Conservation (phyloP, 1,284 basidiomycete genomes). For the Cutaneotrichosporon mucoides region DNA sequence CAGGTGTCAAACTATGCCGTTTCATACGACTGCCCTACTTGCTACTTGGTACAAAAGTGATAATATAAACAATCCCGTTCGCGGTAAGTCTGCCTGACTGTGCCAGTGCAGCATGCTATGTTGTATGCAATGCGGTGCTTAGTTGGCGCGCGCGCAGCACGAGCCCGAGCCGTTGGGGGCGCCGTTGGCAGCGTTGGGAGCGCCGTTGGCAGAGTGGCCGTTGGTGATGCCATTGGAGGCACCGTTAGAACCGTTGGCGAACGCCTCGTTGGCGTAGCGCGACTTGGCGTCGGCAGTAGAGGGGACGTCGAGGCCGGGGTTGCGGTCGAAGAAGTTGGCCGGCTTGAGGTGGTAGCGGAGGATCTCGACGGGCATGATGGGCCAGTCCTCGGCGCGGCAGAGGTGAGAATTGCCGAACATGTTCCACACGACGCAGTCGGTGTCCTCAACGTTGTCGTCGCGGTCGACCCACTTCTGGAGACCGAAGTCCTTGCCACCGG, state of each 20-base stretch:
- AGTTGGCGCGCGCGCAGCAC: background rate
- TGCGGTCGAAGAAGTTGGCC: conserved; percentile 53
- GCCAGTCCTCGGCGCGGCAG: conserved; percentile 35
- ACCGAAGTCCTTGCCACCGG: conserved; percentile 33
- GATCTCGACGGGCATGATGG: conserved; percentile 82
- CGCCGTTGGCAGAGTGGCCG: background rate
- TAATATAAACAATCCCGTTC: background rate
- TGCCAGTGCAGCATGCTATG: no score
- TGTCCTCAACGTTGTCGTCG: conserved; percentile 55
- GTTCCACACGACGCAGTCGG: conserved; percentile 65
- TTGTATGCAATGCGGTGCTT: background rate
- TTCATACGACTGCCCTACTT: background rate
- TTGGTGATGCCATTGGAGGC: conserved; percentile 5
- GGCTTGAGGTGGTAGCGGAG: conserved; percentile 72
- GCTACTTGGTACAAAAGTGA: conserved; percentile 1
- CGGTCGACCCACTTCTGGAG: conserved; percentile 43
- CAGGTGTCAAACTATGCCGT: no score
- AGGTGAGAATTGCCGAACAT: conserved; percentile 38
- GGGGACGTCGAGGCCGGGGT: conserved; percentile 38
- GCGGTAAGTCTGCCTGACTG: background rate
- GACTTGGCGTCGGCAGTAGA: conserved; percentile 31
- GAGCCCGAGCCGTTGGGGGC: background rate
- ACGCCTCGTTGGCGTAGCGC: conserved; percentile 37
- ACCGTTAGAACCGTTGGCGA: conserved; percentile 18
- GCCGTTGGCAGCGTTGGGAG: background rate